Percentiles rank a stretch among this genome's conserved stretches.
Evolutionary conservation across 495 filamentous ascomycete genomes (phyloP).

Genomic region (Cetradonia linearis): DNA sequence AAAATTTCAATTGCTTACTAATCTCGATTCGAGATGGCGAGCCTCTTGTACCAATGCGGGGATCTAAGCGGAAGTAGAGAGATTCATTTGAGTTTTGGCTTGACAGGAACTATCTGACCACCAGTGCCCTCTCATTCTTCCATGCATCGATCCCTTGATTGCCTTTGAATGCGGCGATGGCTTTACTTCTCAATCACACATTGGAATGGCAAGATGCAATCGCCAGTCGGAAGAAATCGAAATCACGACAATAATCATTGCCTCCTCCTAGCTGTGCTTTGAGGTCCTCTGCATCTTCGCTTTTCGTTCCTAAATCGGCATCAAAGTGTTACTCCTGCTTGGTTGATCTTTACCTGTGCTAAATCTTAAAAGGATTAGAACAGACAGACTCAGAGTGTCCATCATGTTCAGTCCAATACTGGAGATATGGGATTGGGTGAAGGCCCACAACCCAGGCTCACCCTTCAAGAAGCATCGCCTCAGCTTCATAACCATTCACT

Average conservation of each 20-base stretch:
- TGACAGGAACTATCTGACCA: neutral
- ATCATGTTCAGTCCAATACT: conserved; percentile 24
- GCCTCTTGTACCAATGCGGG: no score
- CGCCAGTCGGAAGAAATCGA: conserved; percentile 1
- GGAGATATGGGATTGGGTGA: conserved; percentile 34
- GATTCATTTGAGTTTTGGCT: neutral
- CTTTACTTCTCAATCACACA: neutral
- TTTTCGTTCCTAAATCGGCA: neutral
- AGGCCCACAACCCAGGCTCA: conserved; percentile 40
- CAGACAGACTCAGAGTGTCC: neutral
- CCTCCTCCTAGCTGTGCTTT: neutral
- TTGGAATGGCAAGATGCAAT: conserved; percentile 7
- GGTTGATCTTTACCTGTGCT: neutral
- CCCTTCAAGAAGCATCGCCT: conserved; percentile 49
- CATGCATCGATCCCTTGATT: neutral
- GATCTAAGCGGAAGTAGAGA: no score
- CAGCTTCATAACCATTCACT: conserved; percentile 82
- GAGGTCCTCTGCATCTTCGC: neutral
- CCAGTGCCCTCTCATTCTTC: neutral
- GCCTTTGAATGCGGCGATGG: neutral
- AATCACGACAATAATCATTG: neutral
- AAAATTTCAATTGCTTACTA: no score
- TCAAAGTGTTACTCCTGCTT: neutral
- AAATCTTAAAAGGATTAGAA: neutral
- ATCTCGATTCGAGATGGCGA: no score